These are phyloP conservation scores for Russula compacta DNA, from an alignment of 768 basidiomycete species.

Conservation along the genomic window DNA sequence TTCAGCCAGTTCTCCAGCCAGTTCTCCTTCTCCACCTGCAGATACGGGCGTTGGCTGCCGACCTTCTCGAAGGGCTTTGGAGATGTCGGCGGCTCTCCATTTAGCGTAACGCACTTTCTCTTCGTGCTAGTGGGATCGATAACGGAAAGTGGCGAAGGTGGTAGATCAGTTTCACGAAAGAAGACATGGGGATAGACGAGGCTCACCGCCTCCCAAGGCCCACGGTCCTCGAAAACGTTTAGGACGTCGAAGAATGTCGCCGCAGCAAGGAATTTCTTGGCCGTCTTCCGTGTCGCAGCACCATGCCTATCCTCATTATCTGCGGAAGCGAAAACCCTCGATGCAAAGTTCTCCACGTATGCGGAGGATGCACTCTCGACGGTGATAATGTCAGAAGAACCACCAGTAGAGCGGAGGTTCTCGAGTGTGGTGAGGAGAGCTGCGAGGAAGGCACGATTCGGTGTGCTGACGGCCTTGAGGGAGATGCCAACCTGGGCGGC, in stretches of 20 bases:
- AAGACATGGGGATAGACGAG: not conserved
- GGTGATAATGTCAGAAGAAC: slow-evolving; percentile 69
- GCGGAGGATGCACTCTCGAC: slow-evolving; percentile 76
- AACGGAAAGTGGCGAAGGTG: not conserved
- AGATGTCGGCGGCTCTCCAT: slow-evolving; percentile 96
- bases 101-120: slow-evolving; percentile 91
- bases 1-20: slow-evolving; percentile 26
- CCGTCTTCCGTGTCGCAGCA: slow-evolving; percentile 74
- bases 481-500: slow-evolving; percentile 83
- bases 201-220: slow-evolving; percentile 18
- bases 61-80: slow-evolving; percentile 92
- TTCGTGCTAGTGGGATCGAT: slow-evolving; percentile 48
- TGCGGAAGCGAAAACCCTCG: slow-evolving; percentile 78
- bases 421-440: slow-evolving; percentile 73
- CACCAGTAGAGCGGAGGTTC: slow-evolving; percentile 66
- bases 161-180: not conserved
- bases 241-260: slow-evolving; percentile 92
- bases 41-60: slow-evolving; percentile 75
- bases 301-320: slow-evolving; percentile 88
- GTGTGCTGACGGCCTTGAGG: slow-evolving; percentile 54
- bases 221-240: slow-evolving; percentile 43
- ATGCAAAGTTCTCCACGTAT: slow-evolving; percentile 91
- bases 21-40: slow-evolving; percentile 36
- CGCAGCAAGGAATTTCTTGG: slow-evolving; percentile 91
- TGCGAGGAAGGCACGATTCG: slow-evolving; percentile 61